These are phyloP conservation scores for Chamaenerion angustifolium DNA, from an alignment of 345 rosid genomes.

Conservation along the genomic window DNA sequence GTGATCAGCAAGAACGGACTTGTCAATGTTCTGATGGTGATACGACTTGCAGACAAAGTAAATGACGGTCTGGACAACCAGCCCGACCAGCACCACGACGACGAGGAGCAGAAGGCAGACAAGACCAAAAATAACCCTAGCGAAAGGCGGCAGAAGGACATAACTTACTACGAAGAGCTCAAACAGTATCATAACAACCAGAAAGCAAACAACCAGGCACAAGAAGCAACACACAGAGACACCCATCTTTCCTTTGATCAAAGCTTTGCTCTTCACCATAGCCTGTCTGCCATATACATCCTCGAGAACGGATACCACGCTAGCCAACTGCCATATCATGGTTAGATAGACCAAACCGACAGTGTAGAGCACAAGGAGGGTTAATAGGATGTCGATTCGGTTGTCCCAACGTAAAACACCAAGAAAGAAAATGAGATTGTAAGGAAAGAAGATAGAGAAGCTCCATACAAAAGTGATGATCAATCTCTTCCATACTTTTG, in stretches of 20 bases:
- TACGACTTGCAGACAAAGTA: conserved; percentile 53
- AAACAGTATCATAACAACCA: conserved; percentile 8
- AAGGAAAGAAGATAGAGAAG: conserved; percentile 10
- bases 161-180: conserved; percentile 18
- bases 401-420: too few species aligned
- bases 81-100: conserved; percentile 17
- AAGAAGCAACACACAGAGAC: conserved; percentile 3
- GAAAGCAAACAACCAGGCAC: conserved; percentile 5
- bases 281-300: conserved; percentile 31
- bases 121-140: conserved; percentile 18
- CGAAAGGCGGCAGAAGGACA: conserved; percentile 2
- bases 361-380: not conserved
- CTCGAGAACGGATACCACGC: conserved; percentile 42
- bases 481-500: conserved; percentile 38
- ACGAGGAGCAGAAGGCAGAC: conserved; percentile 25
- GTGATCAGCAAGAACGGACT: conserved; percentile 30
- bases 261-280: conserved; percentile 22
- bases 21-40: conserved; percentile 39
- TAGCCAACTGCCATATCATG: conserved; percentile 33
- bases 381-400: too few species aligned
- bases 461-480: conserved; percentile 28
- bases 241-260: conserved; percentile 33
- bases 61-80: conserved; percentile 34
- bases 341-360: conserved; percentile 24
- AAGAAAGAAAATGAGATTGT: too few species aligned